Base-by-base conservation (phyloP, 2,329 filamentous ascomycete species). In the Bipolaris zeicola region DNA sequence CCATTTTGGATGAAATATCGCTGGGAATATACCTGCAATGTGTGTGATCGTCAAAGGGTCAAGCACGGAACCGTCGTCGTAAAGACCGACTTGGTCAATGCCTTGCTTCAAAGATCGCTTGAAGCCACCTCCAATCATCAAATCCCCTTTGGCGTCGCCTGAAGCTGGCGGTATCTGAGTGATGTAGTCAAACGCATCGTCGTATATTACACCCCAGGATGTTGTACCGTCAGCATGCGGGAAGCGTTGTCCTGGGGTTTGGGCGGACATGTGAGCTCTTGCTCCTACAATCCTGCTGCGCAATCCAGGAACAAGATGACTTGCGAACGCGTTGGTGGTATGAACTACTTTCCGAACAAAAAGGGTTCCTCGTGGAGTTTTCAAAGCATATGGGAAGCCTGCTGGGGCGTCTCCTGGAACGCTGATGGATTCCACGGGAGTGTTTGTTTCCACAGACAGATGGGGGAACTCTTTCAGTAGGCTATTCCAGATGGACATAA, bases 301-400 rank as follows among this genome's bases (percentile, higher is more conserved):
- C 1, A 86, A 72, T 0, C 75, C 78, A 0, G 84, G 83, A 2
- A 87, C 64, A 1, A 87, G 78, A 48, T 84, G 79, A 0, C 79
- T 69, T 0, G 81, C 77, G 60, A 82, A 82, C 5, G 76, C 83
- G 58, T 88, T 87, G 1, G 84, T 87, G 6, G 83, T 82, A 60
- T 88, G 83, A 2, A 87, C 76, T 1, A 88, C 74, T 50, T 87
- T 80, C 0, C 75, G 73, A 6, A 83, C 76, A 3, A 65, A 68
- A 33, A 87, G 75, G 0, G 39, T 60, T 2, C 83, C 83, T 6
- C 80, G 73, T 0, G 62, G 50, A 1, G 84, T 86, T 4, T 74
- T 61, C 5, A 87, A 63, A 1, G 70, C 66, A 63, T 60, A 62
- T 4, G 60, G 60, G 22, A 57, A 60, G 47, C 54, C 47, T 41